Evolutionary conservation across 2,329 filamentous ascomycete species (phyloP).

Genomic region (Verticillium albo-atrum): DNA sequence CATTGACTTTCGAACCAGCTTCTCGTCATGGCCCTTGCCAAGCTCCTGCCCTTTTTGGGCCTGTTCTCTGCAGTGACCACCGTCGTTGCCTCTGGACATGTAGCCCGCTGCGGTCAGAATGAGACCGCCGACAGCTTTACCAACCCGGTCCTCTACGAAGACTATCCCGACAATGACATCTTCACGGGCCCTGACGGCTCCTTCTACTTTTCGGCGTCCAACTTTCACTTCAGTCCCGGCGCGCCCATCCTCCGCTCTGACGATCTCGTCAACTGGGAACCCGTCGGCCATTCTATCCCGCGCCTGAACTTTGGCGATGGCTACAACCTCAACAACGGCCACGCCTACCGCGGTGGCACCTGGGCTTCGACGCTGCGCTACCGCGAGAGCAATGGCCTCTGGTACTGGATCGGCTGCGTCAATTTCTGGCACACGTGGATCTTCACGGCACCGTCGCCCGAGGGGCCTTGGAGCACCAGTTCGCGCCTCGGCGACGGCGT

Average conservation of each 20-base stretch:
- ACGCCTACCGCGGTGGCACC: conserved; percentile 48
- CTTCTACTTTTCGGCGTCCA: conserved; percentile 53
- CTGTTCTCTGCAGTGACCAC: not conserved
- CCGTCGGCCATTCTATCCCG: conserved; percentile 39
- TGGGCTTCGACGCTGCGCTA: conserved; percentile 53
- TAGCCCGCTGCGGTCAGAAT: not conserved
- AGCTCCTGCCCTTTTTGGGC: not conserved
- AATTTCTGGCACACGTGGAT: conserved; percentile 46
- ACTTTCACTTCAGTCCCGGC: conserved; percentile 51
- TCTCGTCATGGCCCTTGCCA: not conserved
- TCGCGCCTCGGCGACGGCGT: conserved; percentile 26
- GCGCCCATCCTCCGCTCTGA: conserved; percentile 51
- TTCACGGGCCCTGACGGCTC: conserved; percentile 42
- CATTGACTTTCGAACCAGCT: not conserved
- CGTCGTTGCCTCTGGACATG: not conserved
- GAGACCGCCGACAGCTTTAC: conserved; percentile 23
- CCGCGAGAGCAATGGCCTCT: conserved; percentile 40
- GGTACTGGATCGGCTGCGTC: conserved; percentile 56
- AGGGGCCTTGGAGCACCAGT: conserved; percentile 37
- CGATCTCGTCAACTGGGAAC: conserved; percentile 50
- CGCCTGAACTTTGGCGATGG: conserved; percentile 38
- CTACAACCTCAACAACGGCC: conserved; percentile 40
- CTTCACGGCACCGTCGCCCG: conserved; percentile 39
- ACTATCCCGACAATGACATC: conserved; percentile 51
- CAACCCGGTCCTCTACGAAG: conserved; percentile 52